Evolutionary conservation across 1,284 basidiomycete species (phyloP).

Genomic region (Ganoderma sp.): DNA sequence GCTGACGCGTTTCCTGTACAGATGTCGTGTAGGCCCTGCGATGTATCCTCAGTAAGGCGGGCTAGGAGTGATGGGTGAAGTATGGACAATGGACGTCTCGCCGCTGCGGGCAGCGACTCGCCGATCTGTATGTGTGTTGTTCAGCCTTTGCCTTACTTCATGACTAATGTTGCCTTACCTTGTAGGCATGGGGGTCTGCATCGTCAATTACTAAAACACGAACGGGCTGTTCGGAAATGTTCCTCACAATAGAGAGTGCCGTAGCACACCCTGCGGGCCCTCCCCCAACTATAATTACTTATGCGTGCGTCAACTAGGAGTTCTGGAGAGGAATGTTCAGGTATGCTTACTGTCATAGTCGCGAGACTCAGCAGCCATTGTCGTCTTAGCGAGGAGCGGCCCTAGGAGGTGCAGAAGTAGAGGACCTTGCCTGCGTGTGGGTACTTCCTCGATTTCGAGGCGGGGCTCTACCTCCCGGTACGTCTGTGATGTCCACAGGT

Average conservation of each 20-base stretch:
- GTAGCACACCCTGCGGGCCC: conserved; percentile 4
- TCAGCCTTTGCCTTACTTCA: neutral
- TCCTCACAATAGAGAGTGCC: neutral
- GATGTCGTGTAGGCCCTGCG: conserved; percentile 24
- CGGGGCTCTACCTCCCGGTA: no score
- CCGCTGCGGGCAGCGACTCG: conserved; percentile 43
- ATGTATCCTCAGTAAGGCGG: conserved; percentile 12
- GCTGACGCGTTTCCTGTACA: conserved; percentile 45
- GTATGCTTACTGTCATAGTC: neutral
- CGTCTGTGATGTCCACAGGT: neutral
- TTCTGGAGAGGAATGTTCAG: neutral
- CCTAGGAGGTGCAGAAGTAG: neutral
- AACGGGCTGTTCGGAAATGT: neutral
- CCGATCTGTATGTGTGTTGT: conserved; percentile 38
- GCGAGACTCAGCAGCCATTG: neutral
- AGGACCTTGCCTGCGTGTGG: neutral
- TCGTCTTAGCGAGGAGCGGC: neutral
- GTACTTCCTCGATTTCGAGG: neutral
- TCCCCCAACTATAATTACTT: neutral
- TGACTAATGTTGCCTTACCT: neutral
- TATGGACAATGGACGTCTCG: conserved; percentile 35
- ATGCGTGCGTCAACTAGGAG: neutral
- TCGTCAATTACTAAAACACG: neutral
- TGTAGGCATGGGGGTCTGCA: conserved; percentile 1
- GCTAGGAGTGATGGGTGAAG: conserved; percentile 26